A percentile compares a stretch with the other conserved stretches of the same genome.
Evolutionary conservation across 73 alveolate genomes (phyloP).

Genomic region (Chromera velia): DNA sequence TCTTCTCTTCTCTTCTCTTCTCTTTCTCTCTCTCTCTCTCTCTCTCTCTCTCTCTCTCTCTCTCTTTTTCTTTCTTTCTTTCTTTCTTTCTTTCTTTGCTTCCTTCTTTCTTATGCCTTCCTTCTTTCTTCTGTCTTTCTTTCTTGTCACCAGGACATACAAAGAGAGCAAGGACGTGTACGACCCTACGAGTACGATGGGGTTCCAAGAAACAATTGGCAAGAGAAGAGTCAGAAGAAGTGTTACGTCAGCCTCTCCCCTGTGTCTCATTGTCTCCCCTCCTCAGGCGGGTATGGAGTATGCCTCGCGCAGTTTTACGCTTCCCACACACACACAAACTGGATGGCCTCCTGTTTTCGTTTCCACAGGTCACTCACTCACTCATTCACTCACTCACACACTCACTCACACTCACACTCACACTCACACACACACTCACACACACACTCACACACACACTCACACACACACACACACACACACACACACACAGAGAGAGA

Average conservation of each 20-base stretch:
- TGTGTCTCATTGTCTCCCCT: background rate
- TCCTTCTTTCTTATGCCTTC: background rate
- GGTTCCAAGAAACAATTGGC: no score
- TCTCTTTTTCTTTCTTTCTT: background rate
- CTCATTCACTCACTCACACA: constrained; percentile 1
- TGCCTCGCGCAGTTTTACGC: background rate
- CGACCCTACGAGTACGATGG: no score
- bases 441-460: constrained; percentile 8
- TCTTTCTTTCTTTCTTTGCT: background rate
- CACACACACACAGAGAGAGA: constrained; percentile 5
- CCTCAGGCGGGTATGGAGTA: background rate
- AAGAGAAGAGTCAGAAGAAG: no score
- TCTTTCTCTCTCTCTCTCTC: background rate
- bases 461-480: constrained; percentile 8
- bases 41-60: background rate
- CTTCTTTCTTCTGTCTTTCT: background rate
- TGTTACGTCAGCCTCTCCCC: no score
- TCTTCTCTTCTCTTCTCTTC: background rate
- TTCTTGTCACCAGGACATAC: background rate
- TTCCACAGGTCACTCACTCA: background rate
- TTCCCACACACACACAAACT: background rate
- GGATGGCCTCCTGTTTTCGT: background rate
- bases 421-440: background rate
- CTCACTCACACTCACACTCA: background rate
- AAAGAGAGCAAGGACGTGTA: no score